Base-by-base conservation (phyloP, 208 protist genomes). In the Leishmania amazonensis region DNA sequence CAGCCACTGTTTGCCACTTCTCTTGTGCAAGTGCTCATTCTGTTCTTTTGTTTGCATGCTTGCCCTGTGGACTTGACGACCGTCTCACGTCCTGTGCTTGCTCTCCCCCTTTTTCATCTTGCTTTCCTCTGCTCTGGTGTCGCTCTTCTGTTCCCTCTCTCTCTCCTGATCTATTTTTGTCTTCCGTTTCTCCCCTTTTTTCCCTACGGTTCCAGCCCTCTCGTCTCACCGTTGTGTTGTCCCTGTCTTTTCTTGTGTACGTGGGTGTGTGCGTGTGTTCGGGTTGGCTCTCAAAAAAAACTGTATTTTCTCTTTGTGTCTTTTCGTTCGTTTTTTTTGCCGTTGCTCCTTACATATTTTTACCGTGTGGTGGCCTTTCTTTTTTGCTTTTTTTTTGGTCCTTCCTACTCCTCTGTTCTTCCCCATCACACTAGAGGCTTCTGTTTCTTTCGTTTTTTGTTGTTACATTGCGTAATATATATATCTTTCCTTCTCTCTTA, bases 301-400 rank as follows among this genome's bases (percentile, higher is more conserved):
- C 45, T 47, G 45, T 7, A 11, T 47, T 11, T 47, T 47, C 45
- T 47, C 45, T 47, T 47, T 47, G 5, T 11, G 45, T 47, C 8
- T 87, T 72, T 79, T 74, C 76, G 6, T 79, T 74, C 73, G 6
- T 80, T 77, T 75, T 57, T 24, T 71, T 72, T 28, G 57, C 13
- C 11, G 6, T n/a, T 28, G 7, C n/a, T 38, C 17, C 17, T 49
- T 31, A 38, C 9, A 24, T 21, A 47, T 47, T 47, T 11, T 9
- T 54, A 19, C 51, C 19, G 0, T 54, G 0, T 54, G 9, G 17
- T 54, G 9, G 0, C 11, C 3, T 54, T 54, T 19, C 51, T 19
- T 19, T 19, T 54, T 6, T 49, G 47, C 47, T 35, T 28, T 35
- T 35, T 28, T 35, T 67, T 67, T 35, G n/a, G 11, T 38, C 0